Conservation (phyloP, 2,329 filamentous ascomycete species). For the Aspergillus quadricinctus region DNA sequence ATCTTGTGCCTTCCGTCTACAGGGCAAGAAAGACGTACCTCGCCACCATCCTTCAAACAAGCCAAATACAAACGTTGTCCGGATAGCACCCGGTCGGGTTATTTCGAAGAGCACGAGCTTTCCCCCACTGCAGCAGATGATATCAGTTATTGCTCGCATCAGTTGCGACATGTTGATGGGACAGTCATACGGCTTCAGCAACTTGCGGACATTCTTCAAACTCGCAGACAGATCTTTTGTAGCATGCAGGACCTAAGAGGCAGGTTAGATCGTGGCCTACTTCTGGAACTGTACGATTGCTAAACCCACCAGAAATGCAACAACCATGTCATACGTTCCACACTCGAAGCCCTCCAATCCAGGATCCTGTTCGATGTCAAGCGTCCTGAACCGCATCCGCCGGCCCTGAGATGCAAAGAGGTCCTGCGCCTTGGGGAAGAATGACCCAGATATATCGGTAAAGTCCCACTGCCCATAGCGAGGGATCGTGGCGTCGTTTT, state of each 20-base stretch:
- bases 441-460: slow-evolving; percentile 14
- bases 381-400: slow-evolving; percentile 9
- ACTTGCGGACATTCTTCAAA: slow-evolving; percentile 7
- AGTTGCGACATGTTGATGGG: neutral
- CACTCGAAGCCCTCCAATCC: slow-evolving; percentile 13
- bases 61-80: slow-evolving; percentile 7
- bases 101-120: slow-evolving; percentile 10
- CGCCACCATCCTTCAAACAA: slow-evolving; percentile 13
- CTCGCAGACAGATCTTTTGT: slow-evolving; percentile 2
- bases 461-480: slow-evolving; percentile 7
- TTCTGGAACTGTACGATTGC: neutral
- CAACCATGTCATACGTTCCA: slow-evolving; percentile 16
- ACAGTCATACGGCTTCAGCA: slow-evolving; percentile 8
- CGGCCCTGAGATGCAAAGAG: slow-evolving; percentile 6
- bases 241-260: slow-evolving; percentile 8
- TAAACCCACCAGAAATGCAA: slow-evolving; percentile 9
- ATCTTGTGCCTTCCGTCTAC: neutral
- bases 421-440: slow-evolving; percentile 7
- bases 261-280: neutral
- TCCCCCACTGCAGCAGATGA: slow-evolving; percentile 1
- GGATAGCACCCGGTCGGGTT: slow-evolving; percentile 1
- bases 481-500: neutral
- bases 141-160: neutral
- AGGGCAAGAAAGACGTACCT: slow-evolving; percentile 1
- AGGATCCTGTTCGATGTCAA: slow-evolving; percentile 15